Evolutionary conservation across 768 basidiomycete genomes (phyloP), one percentile per base, ranked within the genome.

Genomic region (Psilocybe tampanensis): DNA sequence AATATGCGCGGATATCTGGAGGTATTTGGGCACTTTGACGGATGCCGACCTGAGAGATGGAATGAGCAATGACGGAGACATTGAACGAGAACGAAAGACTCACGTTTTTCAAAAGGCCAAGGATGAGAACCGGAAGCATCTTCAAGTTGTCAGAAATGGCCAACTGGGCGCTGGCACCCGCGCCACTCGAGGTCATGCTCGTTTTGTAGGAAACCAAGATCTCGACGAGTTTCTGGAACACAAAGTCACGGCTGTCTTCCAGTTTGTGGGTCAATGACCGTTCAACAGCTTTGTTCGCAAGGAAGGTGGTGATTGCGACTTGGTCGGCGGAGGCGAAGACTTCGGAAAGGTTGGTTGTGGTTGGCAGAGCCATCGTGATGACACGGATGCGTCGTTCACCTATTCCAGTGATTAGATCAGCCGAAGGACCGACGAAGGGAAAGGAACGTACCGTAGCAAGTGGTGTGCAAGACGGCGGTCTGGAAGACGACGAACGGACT

Each of bases 1-100:
- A 93, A 68, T 98, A 98, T 9, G 95, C 91, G 62, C 97, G 81
- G 48, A 99, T 87, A 74, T 99, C 97, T 8, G 96, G 92, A 32
- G 96, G 95, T 70, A 99, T 98, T 68, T 95, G 94, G 2, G 93
- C 86, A 73, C 95, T 98, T 78, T 98, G 95, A 53, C 97, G 86
- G 50, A 98, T 80, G 44, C 94, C 97, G 61, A 96, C 90, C 93
- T 95, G 65, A 23, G 17, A 64, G 44, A 18, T 6, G 2, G 0
- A 12, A 19, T 32, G n/a, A 29, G 32, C 34, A 51, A 11, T 5
- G 15, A 48, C 44, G 18, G 53, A 45, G 34, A 33, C 23, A 48
- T 56, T 8, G 52, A 12, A 43, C 19, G 17, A 47, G 29, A 9
- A 5, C 48, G 8, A 8, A 22, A 26, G 12, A 74, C 85, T 65